Conservation (phyloP, 805 yeast species). For the Yamadazyma insecticola region DNA sequence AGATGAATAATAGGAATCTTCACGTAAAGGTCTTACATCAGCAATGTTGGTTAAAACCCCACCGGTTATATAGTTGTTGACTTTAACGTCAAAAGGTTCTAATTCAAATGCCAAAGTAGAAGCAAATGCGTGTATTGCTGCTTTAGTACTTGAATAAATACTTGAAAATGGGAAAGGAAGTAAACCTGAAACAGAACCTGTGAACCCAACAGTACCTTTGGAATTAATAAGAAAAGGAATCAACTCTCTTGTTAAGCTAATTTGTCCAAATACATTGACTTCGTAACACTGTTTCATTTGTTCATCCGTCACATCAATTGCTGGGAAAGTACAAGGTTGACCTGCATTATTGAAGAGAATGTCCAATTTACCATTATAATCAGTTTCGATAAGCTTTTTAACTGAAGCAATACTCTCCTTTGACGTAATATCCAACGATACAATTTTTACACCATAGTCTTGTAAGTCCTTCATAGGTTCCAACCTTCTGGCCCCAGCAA, state of each 20-base stretch:
- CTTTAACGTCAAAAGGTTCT: conserved; percentile 68
- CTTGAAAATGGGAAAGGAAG: conserved; percentile 68
- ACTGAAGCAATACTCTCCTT: conserved; percentile 42
- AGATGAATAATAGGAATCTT: conserved; percentile 47
- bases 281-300: conserved; percentile 47
- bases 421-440: conserved; percentile 56
- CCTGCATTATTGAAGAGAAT: conserved; percentile 75
- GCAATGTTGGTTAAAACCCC: conserved; percentile 71
- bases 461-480: conserved; percentile 54
- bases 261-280: conserved; percentile 69
- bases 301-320: conserved; percentile 59
- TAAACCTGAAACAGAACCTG: conserved; percentile 68
- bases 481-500: conserved; percentile 69
- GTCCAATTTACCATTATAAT: conserved; percentile 48
- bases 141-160: conserved; percentile 63
- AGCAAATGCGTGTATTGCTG: conserved; percentile 73
- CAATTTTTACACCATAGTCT: conserved; percentile 41
- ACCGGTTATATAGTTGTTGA: conserved; percentile 67
- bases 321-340: conserved; percentile 67
- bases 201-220: conserved; percentile 65
- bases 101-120: conserved; percentile 59
- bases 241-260: conserved; percentile 59
- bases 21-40: conserved; percentile 57
- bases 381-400: conserved; percentile 34
- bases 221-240: conserved; percentile 53